phyloP scores from a whole-genome alignment of 1,284 basidiomycete species.

The Tilletia caries region DNA sequence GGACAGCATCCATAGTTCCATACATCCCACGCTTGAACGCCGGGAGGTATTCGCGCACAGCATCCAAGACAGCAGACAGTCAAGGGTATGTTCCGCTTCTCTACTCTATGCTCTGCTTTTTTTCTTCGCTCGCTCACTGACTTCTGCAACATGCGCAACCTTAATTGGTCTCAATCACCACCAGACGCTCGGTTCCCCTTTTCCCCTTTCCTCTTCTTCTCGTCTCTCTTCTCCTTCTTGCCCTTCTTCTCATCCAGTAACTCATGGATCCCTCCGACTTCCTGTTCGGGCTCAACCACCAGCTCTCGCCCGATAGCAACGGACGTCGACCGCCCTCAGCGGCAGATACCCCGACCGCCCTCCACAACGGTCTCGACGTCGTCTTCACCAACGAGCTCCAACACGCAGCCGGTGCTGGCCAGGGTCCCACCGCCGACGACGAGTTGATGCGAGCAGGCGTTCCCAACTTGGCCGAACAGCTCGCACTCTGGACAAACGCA shows the following conservation, averaged over 20 bases:
- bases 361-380: conserved; percentile 11
- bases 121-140: too few species aligned
- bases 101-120: too few species aligned
- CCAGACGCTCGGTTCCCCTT: too few species aligned
- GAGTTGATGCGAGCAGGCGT: conserved; percentile 10
- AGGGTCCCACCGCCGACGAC: background rate
- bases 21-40: too few species aligned
- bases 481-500: conserved; percentile 52
- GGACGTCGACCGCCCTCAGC: background rate
- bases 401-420: background rate
- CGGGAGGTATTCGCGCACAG: too few species aligned
- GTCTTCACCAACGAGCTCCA: conserved; percentile 8
- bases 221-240: background rate
- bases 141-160: too few species aligned
- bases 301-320: conserved; percentile 14
- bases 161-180: too few species aligned
- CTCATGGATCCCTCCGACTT: conserved; percentile 15
- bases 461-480: conserved; percentile 48
- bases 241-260: background rate
- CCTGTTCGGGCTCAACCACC: conserved; percentile 15
- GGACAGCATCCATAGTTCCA: too few species aligned
- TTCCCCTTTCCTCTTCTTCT: too few species aligned
- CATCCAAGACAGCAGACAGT: too few species aligned
- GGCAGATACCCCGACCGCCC: conserved; percentile 3
- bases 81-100: too few species aligned